Evolutionary conservation across 345 rosid genomes (phyloP), one percentile per base, ranked within the genome.

Genomic region (Kernera saxatilis): DNA sequence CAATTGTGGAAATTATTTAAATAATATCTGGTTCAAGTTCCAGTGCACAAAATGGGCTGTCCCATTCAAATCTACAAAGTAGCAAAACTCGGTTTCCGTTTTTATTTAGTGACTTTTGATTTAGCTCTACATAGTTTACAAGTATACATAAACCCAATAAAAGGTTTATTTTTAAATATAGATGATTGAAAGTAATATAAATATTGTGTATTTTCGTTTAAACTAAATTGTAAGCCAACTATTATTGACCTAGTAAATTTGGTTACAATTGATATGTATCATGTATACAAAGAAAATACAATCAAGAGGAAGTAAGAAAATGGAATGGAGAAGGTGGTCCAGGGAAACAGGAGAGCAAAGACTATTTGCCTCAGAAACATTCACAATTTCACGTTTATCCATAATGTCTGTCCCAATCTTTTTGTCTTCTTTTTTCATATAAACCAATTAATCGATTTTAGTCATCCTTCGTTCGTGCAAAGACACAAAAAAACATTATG

Each of bases 31-130:
- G 77, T 65, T 73, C 77, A 73, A 73, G 77, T 73, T 73, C 72
- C 77, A 73, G 72, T 46, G 72, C 59, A 56, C 50, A 14, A 71
- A 58, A 26, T 73, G 71, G 70, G 33, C 44, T 72, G 71, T 72
- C 77, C 2, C 32, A 64, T 64, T 72, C 58, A 44, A 25, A 72
- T 49, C 58, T 33, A 30, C 64, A 44, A 64, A 62, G 63, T 54
- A 41, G 70, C 69, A 71, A 71, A 50, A 71, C 76, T 72, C 63
- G 76, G 27, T 72, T 72, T 72, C 71, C 65, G 77, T 55, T 55
- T 35, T 45, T 15, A 49, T 37, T 50, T 49, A 36, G 49, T 5
- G 32, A 50, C 32, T 49, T 60, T 70, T 46, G 21, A 50, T 37
- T 39, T 60, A 14, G 3, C 62, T 71, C 6, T 30, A 6, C 52